phyloP scores from a whole-genome alignment of 78 protist species.

The Abeoforma whisleri region DNA sequence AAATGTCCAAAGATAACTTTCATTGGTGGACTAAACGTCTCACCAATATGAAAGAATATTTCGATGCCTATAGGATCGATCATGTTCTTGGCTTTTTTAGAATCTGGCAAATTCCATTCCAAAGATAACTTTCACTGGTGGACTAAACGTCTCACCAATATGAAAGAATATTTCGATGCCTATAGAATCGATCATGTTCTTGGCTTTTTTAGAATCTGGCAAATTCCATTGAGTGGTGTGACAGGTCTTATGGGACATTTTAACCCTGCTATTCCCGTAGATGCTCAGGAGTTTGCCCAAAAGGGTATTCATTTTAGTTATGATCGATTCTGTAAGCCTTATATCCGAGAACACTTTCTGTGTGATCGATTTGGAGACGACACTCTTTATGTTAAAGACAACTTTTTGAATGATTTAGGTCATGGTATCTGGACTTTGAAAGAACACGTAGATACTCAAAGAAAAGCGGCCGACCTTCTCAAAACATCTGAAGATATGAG shows the following conservation, averaged over 20 bases:
- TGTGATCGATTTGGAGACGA: no score
- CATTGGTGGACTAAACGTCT: conserved; percentile 78
- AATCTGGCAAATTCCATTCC: conserved; percentile 75
- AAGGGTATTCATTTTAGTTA: no score
- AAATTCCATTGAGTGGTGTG: no score
- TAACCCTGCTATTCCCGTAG: no score
- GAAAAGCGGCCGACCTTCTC: conserved; percentile 19
- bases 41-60: conserved; percentile 59
- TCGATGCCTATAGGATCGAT: conserved; percentile 80
- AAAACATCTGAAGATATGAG: background rate
- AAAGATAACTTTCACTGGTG: conserved; percentile 75
- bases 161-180: conserved; percentile 72
- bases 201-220: conserved; percentile 87
- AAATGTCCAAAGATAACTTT: conserved; percentile 62
- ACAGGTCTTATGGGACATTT: no score
- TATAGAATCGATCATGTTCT: conserved; percentile 80
- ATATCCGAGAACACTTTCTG: no score
- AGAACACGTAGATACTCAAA: conserved; percentile 15
- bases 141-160: conserved; percentile 60
- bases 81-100: conserved; percentile 83
- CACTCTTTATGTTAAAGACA: no score
- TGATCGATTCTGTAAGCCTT: no score
- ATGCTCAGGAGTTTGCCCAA: no score
- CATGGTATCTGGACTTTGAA: conserved; percentile 2
- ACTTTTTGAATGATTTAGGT: background rate